These are phyloP conservation scores for Leccinum boreale DNA, from an alignment of 768 basidiomycete species.

Conservation along the genomic window DNA sequence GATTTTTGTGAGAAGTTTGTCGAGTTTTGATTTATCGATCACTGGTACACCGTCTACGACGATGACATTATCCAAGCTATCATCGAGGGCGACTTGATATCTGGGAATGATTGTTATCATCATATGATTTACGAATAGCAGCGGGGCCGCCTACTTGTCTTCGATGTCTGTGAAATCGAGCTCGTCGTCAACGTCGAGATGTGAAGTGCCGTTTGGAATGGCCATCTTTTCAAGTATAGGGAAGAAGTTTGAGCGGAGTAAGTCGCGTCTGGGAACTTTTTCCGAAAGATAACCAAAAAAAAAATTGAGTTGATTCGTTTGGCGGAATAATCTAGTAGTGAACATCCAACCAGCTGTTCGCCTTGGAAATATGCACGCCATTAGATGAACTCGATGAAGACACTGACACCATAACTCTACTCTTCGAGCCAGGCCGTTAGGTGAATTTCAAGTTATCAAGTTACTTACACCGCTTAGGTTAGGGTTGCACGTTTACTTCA, in stretches of 20 bases:
- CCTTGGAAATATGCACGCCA: neutral
- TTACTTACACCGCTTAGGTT: neutral
- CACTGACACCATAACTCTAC: neutral
- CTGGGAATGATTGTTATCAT: slow-evolving; percentile 39
- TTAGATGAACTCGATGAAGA: neutral
- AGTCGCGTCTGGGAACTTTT: neutral
- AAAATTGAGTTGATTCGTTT: neutral
- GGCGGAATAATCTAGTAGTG: neutral
- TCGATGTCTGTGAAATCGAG: slow-evolving; percentile 91
- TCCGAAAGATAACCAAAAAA: neutral
- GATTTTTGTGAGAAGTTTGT: slow-evolving; percentile 77
- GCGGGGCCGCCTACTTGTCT: slow-evolving; percentile 54
- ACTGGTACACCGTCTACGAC: slow-evolving; percentile 91
- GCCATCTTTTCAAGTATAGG: slow-evolving; percentile 41
- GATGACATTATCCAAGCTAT: slow-evolving; percentile 86
- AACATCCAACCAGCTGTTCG: neutral
- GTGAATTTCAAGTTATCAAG: neutral
- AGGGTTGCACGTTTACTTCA: neutral
- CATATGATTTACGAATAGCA: neutral
- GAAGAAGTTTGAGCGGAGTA: neutral
- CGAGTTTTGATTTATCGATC: slow-evolving; percentile 82
- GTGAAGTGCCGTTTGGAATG: slow-evolving; percentile 32
- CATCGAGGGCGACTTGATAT: slow-evolving; percentile 81
- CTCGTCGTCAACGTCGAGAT: slow-evolving; percentile 48
- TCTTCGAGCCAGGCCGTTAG: neutral